These are phyloP conservation scores for Zygosaccharomyces pseudobailii DNA, from an alignment of 1,139 yeast genomes.

Conservation along the genomic window DNA sequence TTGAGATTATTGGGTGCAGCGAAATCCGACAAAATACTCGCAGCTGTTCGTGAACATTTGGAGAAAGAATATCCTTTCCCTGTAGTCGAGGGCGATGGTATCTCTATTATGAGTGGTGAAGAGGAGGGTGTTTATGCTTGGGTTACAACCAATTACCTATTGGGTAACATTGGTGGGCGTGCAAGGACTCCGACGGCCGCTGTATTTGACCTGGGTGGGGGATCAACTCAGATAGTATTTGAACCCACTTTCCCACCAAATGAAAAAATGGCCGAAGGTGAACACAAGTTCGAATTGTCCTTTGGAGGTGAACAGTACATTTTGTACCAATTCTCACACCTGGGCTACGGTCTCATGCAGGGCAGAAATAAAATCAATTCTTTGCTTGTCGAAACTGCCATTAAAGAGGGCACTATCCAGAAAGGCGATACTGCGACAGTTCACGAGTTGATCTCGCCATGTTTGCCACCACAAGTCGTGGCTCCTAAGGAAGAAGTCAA, in stretches of 20 bases:
- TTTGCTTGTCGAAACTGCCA: slow-evolving; percentile 48
- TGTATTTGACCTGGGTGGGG: slow-evolving; percentile 97
- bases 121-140: slow-evolving; percentile 99
- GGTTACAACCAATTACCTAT: slow-evolving; percentile 89
- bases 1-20: slow-evolving; percentile 78
- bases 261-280: slow-evolving; percentile 73
- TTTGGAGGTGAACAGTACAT: slow-evolving; percentile 79
- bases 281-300: slow-evolving; percentile 72
- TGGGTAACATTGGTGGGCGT: slow-evolving; percentile 83
- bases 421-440: slow-evolving; percentile 41
- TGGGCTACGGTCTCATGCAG: slow-evolving; percentile 93
- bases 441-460: slow-evolving; percentile 62
- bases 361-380: slow-evolving; percentile 81
- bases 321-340: slow-evolving; percentile 91
- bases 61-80: slow-evolving; percentile 84
- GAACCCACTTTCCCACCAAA: slow-evolving; percentile 70
- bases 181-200: slow-evolving; percentile 84
- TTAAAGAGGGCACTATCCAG: slow-evolving; percentile 39
- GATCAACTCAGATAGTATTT: slow-evolving; percentile 95
- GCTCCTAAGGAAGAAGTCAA: slow-evolving; percentile 56
- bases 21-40: slow-evolving; percentile 63
- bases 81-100: slow-evolving; percentile 78
- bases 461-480: slow-evolving; percentile 71
- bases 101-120: slow-evolving; percentile 89
- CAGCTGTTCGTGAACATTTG: slow-evolving; percentile 69